Base-by-base conservation (phyloP, 2,329 filamentous ascomycete genomes). In the Aspergillus brunneoviolaceus region DNA sequence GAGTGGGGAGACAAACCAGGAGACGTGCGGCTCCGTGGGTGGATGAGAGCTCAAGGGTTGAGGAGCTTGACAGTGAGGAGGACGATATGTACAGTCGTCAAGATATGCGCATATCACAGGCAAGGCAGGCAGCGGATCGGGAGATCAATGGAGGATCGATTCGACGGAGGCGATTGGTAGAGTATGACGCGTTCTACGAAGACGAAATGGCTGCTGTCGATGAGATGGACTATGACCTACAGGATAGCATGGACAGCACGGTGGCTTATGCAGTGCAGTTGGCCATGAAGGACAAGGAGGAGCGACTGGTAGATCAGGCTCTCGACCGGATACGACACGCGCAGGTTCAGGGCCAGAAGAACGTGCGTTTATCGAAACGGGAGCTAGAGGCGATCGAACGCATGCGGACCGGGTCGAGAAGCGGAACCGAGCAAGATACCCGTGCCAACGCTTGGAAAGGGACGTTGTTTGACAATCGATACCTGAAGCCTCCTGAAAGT, bases 381-480 rank as follows among this genome's bases (percentile, higher is more conserved):
- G 93, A 97, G 75, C 81, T 96, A 67, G 89, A 88, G 63, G 92
- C 92, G 51, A 82, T 96, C 67, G 89, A 94, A 72, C 85, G 87
- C 63, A 85, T 87, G 72, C 85, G 88, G 60, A 78, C 87, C 68
- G 80, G 83, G 66, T 79, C 80, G 35, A 77, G 79, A 58, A 66
- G 59, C 51, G 57, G 57, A 58, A 66, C 63, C 61, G 70, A 65
- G 60, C 59, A 55, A 39, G 63, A 55, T 42, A 45, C 60, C 33
- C 60, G 27, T 55, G 58, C 39, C 67, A 62, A 49, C 39, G 57
- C 58, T 14, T 58, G 61, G 19, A 57, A 63, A 42, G 49, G 58
- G 51, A 25, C 48, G 16, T 27, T 49, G 27, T 27, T 48, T 25
- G 58, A 58, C 35, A 50, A 49, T 51, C 58, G 65, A 42, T 66